Conservation (phyloP, 495 filamentous ascomycete genomes). For the Penicillium soppii region DNA sequence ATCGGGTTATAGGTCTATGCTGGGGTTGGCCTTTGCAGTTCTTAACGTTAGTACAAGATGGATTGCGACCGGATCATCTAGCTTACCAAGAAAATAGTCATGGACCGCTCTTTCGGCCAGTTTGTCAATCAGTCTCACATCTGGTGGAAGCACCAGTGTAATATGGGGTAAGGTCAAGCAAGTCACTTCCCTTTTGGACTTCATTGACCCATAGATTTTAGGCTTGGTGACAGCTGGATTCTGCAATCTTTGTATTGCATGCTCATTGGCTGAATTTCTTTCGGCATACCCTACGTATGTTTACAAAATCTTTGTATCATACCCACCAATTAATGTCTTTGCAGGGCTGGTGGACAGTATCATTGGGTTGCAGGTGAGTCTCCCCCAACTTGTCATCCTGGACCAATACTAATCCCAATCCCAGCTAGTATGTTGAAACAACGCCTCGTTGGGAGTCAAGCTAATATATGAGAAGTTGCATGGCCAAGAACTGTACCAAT, state of each 20-base stretch:
- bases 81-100: conserved; percentile 20
- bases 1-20: conserved; percentile 32
- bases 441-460: not conserved
- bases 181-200: not conserved
- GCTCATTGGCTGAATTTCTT: conserved; percentile 68
- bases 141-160: conserved; percentile 43
- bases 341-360: conserved; percentile 60
- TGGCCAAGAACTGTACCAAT: conserved; percentile 58
- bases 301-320: not conserved
- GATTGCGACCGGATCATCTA: not conserved
- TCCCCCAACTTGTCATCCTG: not conserved
- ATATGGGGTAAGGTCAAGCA: conserved; percentile 39
- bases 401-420: not conserved
- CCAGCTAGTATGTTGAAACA: conserved; percentile 28
- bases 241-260: conserved; percentile 66
- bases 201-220: conserved; percentile 11
- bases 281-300: conserved; percentile 65
- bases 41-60: conserved; percentile 31
- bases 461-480: conserved; percentile 32
- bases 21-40: conserved; percentile 48
- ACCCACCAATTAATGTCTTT: not conserved
- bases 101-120: conserved; percentile 48
- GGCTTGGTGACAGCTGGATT: conserved; percentile 67
- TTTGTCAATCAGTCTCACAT: conserved; percentile 44
- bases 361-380: conserved; percentile 65